These are phyloP conservation scores for Butyriboletus pseudospeciosus DNA, from an alignment of 1,284 basidiomycete genomes.

Conservation along the genomic window DNA sequence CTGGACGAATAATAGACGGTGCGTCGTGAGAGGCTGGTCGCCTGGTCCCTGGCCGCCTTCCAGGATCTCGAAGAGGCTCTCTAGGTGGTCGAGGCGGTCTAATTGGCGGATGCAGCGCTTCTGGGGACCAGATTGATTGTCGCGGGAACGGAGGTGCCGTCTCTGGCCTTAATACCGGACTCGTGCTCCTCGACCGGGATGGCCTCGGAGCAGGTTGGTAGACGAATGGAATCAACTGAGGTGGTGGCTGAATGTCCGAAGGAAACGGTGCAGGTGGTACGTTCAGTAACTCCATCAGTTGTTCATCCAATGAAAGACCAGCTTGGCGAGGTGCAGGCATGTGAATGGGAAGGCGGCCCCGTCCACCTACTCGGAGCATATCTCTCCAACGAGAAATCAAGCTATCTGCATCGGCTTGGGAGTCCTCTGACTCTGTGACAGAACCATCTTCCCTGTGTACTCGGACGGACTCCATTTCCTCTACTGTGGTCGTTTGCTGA, in stretches of 20 bases:
- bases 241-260: conserved; percentile 46
- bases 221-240: conserved; percentile 49
- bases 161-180: conserved; percentile 28
- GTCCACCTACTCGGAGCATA: conserved; percentile 18
- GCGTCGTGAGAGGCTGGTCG: not conserved
- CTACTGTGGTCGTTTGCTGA: conserved; percentile 1
- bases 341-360: conserved; percentile 32
- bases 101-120: conserved; percentile 13
- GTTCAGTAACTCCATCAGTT: conserved; percentile 56
- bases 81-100: conserved; percentile 7
- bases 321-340: conserved; percentile 40
- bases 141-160: conserved; percentile 23
- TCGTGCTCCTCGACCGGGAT: conserved; percentile 43
- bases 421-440: conserved; percentile 25
- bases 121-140: conserved; percentile 19
- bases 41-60: not conserved
- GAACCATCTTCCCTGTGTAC: conserved; percentile 18
- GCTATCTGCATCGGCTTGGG: conserved; percentile 26
- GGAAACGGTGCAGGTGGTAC: conserved; percentile 39
- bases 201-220: conserved; percentile 47
- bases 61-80: conserved; percentile 3
- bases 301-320: conserved; percentile 52
- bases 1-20: conserved; percentile 12
- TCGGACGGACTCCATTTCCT: conserved; percentile 15
- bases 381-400: conserved; percentile 23